Conservation (phyloP, 495 filamentous ascomycete species). For the Pseudomonodictys pantanalensis region DNA sequence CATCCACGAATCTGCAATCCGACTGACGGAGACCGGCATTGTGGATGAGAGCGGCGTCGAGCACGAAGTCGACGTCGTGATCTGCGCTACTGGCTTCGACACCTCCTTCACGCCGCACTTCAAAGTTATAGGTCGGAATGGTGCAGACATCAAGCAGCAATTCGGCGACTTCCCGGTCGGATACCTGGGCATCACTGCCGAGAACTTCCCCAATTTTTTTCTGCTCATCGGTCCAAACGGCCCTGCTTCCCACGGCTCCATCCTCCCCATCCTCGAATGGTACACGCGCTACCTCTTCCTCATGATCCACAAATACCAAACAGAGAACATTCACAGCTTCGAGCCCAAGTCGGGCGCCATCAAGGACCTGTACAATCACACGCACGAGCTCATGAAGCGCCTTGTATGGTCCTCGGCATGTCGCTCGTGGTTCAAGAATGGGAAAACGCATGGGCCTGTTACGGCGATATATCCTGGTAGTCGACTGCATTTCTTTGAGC, state of each 20-base stretch:
- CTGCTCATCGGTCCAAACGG: constrained; percentile 16
- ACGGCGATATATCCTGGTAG: constrained; percentile 13
- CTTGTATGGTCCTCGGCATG: constrained; percentile 15
- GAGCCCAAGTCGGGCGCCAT: constrained; percentile 11
- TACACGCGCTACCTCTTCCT: constrained; percentile 17
- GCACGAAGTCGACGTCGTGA: constrained; percentile 15
- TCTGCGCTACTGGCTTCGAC: constrained; percentile 21
- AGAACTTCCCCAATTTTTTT: constrained; percentile 14
- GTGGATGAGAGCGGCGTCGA: constrained; percentile 12
- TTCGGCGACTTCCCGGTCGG: constrained; percentile 12
- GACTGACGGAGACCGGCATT: constrained; percentile 14
- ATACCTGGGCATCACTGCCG: constrained; percentile 9
- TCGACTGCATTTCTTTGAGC: constrained; percentile 17
- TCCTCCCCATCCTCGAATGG: constrained; percentile 18
- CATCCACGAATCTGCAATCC: constrained; percentile 2
- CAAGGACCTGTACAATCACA: constrained; percentile 12
- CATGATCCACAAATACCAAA: constrained; percentile 14
- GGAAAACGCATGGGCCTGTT: constrained; percentile 10
- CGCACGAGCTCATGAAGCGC: constrained; percentile 14
- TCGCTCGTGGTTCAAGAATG: constrained; percentile 16
- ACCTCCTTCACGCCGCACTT: constrained; percentile 14
- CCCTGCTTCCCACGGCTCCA: constrained; percentile 1
- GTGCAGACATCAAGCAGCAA: constrained; percentile 4
- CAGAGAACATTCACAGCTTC: constrained; percentile 17
- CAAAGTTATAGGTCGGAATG: constrained; percentile 13